Evolutionary conservation across 768 basidiomycete genomes (phyloP).

Genomic region (Lentinula edodes): DNA sequence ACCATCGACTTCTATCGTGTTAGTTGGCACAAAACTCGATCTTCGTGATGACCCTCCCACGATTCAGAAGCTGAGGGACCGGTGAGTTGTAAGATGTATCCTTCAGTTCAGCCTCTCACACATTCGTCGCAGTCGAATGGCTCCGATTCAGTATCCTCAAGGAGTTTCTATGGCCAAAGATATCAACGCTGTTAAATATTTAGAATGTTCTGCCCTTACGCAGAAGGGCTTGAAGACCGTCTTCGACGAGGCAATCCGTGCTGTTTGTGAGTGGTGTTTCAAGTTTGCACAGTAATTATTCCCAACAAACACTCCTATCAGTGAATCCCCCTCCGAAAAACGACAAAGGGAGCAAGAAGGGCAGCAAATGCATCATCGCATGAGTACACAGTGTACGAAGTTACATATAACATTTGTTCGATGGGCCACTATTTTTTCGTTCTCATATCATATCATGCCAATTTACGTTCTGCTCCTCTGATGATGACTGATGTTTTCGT

Average conservation of each 20-base stretch:
- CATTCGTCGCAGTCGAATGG: slow-evolving; percentile 68
- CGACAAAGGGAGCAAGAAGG: slow-evolving; percentile 41
- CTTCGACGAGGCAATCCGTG: slow-evolving; percentile 98
- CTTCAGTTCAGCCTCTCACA: slow-evolving; percentile 3
- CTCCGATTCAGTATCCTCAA: slow-evolving; percentile 88
- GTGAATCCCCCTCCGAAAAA: slow-evolving; percentile 71
- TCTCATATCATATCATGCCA: slow-evolving; percentile 29
- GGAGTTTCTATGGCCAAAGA: slow-evolving; percentile 90
- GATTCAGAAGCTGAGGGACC: slow-evolving; percentile 88
- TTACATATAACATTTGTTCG: slow-evolving; percentile 4
- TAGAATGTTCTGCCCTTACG: slow-evolving; percentile 93
- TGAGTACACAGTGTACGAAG: slow-evolving; percentile 29
- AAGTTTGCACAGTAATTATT: background rate
- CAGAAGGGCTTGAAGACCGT: slow-evolving; percentile 99
- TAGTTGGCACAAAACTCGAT: slow-evolving; percentile 97
- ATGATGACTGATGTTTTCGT: slow-evolving; percentile 55
- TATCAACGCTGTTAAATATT: slow-evolving; percentile 92
- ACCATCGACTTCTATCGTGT: slow-evolving; percentile 85
- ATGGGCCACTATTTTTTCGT: slow-evolving; percentile 13
- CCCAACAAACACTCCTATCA: slow-evolving; percentile 19
- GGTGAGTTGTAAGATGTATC: slow-evolving; percentile 39
- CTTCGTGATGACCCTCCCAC: slow-evolving; percentile 92
- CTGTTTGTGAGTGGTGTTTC: slow-evolving; percentile 67
- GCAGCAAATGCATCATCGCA: slow-evolving; percentile 64
- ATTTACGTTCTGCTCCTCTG: slow-evolving; percentile 7